phyloP scores from a whole-genome alignment of 345 rosid species.

The sweet orange (Citrus sinensis) region DVS_A1.0 CM039169.1:3387001-3387500 shows the following conservation, averaged over 20 bases:
- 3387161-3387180: constrained; percentile 91
- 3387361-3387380: neutral
- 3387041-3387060: constrained; percentile 93
- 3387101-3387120: constrained; percentile 89
- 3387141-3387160: constrained; percentile 58
- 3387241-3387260: constrained; percentile 94
- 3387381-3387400: neutral
- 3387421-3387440: neutral
- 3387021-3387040: constrained; percentile 94
- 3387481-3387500: neutral
- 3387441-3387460: neutral
- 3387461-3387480: neutral
- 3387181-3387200: constrained; percentile 81
- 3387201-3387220: constrained; percentile 96
- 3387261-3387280: constrained; percentile 75
- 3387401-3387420: neutral
- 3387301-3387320: neutral
- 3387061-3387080: constrained; percentile 91
- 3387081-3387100: constrained; percentile 85
- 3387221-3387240: constrained; percentile 98
- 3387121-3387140: constrained; percentile 43
- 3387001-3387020: constrained; percentile 83
- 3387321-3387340: neutral
- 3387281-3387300: neutral
- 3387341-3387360: neutral